A percentile compares a stretch with the other conserved stretches of the same genome.
Conservation (phyloP, 2,329 filamentous ascomycete genomes). For the Domatiomyces globalis region DNA sequence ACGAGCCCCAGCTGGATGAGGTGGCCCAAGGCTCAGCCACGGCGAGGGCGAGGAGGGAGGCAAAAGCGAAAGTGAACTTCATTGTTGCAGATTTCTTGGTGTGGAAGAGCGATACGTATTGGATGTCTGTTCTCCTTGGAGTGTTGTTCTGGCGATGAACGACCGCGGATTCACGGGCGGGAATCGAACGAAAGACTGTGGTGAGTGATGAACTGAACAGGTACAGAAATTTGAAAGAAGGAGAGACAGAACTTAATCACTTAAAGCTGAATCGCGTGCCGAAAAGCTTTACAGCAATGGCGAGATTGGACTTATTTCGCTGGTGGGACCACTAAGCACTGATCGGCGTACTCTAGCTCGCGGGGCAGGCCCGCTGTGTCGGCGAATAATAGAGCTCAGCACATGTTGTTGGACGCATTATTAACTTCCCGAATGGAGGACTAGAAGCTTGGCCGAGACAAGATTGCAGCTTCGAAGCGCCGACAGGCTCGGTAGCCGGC, state of each 20-base stretch:
- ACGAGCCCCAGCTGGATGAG: not conserved
- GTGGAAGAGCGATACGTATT: not conserved
- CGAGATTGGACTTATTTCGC: too few relatives aligned
- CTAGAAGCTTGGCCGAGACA: not conserved
- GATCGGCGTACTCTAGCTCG: not conserved
- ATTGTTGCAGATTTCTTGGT: not conserved
- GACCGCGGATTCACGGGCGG: too few relatives aligned
- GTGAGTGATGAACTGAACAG: not conserved
- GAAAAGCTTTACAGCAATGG: not conserved
- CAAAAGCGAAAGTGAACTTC: not conserved
- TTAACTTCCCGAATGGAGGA: not conserved
- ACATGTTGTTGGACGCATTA: not conserved
- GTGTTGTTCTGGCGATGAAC: not conserved
- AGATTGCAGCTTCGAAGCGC: not conserved
- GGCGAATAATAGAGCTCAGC: not conserved
- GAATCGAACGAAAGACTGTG: not conserved
- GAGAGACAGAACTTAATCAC: not conserved
- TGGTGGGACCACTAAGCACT: not conserved
- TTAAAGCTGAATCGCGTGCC: too few relatives aligned
- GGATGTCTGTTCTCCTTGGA: too few relatives aligned
- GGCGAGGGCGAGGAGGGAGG: not conserved
- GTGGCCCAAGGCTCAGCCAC: not conserved
- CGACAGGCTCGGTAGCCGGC: too few relatives aligned
- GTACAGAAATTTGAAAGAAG: not conserved
- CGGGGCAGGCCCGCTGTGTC: too few relatives aligned